These are phyloP conservation scores for Odontarrhena argentea DNA, from an alignment of 345 rosid genomes.

Conservation along the genomic window DNA sequence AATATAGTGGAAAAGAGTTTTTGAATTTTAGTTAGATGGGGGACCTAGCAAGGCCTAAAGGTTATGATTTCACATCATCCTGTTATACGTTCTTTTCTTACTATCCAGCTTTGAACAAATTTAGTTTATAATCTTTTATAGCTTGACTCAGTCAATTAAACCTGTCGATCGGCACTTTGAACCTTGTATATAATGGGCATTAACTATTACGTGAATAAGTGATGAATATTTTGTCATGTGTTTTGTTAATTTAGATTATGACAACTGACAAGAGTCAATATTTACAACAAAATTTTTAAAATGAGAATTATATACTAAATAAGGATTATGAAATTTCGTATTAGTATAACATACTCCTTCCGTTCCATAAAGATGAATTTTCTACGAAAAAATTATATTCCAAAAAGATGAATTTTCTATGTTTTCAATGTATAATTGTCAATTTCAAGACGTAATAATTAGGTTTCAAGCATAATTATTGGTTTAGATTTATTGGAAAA, in stretches of 20 bases:
- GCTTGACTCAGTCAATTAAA: slow-evolving; percentile 33
- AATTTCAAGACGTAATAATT: too few species aligned
- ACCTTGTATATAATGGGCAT: background rate
- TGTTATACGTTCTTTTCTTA: slow-evolving; percentile 36
- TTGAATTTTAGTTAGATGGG: slow-evolving; percentile 44
- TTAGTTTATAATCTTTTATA: slow-evolving; percentile 28
- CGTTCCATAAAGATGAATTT: too few species aligned
- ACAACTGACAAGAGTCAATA: too few species aligned
- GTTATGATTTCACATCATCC: slow-evolving; percentile 47
- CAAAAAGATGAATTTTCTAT: too few species aligned
- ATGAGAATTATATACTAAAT: background rate
- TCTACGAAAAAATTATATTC: too few species aligned
- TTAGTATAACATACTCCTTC: too few species aligned
- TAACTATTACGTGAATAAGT: background rate
- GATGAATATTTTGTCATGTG: too few species aligned
- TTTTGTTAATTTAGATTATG: too few species aligned
- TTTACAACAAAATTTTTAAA: background rate
- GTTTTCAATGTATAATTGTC: too few species aligned
- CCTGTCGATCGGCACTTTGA: slow-evolving; percentile 26
- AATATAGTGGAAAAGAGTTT: slow-evolving; percentile 18
- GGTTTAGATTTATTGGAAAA: too few species aligned
- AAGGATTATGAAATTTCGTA: too few species aligned
- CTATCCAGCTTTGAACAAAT: slow-evolving; percentile 34
- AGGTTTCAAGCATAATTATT: too few species aligned
- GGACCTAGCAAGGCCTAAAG: slow-evolving; percentile 56